Evolutionary conservation across 331 rosid genomes (phyloP), one percentile per base, ranked within the genome.

Genomic region (Pyrus hybrid): DNA sequence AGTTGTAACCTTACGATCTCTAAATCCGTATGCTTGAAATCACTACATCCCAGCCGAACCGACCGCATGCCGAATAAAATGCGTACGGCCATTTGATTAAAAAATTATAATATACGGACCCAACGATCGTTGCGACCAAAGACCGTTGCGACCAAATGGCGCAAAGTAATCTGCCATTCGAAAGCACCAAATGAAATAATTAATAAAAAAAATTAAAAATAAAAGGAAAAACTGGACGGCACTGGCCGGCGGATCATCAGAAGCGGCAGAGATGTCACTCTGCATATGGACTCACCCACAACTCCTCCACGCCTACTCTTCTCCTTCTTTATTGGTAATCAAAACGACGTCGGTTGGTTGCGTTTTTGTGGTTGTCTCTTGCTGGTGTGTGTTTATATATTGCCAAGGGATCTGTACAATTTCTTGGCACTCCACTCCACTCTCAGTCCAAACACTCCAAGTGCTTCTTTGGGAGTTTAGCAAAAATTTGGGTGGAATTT

Each of bases 271-370:
- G 22, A 63, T 63, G 41, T 28, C 67, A 63, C 18, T 16, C 30
- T 63, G 37, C 67, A 16, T 29, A 18, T 7, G 68, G 68, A 17
- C 25, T 22, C 7, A 63, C 20, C 41, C 67, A 33, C n/a, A 6
- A 23, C 56, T 13, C 61, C 56, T 33, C 17, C 41, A 76, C 51
- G 9, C 43, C 4, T 47, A 6, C 20, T 67, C 20, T 13, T 41
- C n/a, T 23, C 13, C 33, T 51, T 23, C 43, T 20, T 9, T 81
- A 76, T 84, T 68, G 64, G 61, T 71, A 76, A 14, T 35, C 81
- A 60, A 51, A 73, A 21, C 82, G 61, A 41, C 47, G 68, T 53
- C 57, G 67, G 74, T 57, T 70, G 49, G 26, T 26, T 41, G 21
- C 63, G 47, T 37, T 14, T 20, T 20, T 18, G 25, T 14, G 0